These are phyloP conservation scores for Strobilomyces echinocephalus DNA, from an alignment of 768 basidiomycete species.

Conservation along the genomic window DNA sequence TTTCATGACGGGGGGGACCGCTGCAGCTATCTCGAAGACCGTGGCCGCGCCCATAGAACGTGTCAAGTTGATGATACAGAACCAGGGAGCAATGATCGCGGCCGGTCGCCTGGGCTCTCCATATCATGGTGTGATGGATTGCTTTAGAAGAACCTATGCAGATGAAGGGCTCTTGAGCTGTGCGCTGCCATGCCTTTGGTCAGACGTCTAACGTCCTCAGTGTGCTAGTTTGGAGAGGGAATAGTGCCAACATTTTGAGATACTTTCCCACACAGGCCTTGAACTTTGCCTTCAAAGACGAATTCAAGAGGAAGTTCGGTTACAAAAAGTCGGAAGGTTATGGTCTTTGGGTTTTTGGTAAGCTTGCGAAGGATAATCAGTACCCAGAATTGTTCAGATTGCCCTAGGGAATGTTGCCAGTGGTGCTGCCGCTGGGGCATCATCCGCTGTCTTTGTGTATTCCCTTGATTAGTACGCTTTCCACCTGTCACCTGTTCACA, in stretches of 20 bases:
- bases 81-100: slow-evolving; percentile 35
- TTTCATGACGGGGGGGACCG: slow-evolving; percentile 36
- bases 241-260: slow-evolving; percentile 40
- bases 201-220: slow-evolving; percentile 2
- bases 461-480: slow-evolving; percentile 39
- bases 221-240: slow-evolving; percentile 40
- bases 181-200: slow-evolving; percentile 19
- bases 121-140: slow-evolving; percentile 34
- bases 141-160: slow-evolving; percentile 30
- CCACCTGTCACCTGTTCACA: background rate
- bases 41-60: slow-evolving; percentile 39
- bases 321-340: slow-evolving; percentile 37
- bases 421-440: slow-evolving; percentile 42
- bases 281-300: slow-evolving; percentile 47
- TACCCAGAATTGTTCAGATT: background rate
- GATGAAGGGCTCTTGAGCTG: slow-evolving; percentile 38
- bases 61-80: slow-evolving; percentile 38
- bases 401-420: slow-evolving; percentile 35
- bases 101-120: slow-evolving; percentile 36
- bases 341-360: slow-evolving; percentile 33
- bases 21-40: slow-evolving; percentile 36
- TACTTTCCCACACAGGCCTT: slow-evolving; percentile 46
- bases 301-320: slow-evolving; percentile 36
- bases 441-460: slow-evolving; percentile 41
- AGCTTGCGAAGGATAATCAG: background rate